These are phyloP conservation scores for Deuterostichococcus epilithicus DNA, from an alignment of 139 green algal genomes.

Conservation along the genomic window DNA sequence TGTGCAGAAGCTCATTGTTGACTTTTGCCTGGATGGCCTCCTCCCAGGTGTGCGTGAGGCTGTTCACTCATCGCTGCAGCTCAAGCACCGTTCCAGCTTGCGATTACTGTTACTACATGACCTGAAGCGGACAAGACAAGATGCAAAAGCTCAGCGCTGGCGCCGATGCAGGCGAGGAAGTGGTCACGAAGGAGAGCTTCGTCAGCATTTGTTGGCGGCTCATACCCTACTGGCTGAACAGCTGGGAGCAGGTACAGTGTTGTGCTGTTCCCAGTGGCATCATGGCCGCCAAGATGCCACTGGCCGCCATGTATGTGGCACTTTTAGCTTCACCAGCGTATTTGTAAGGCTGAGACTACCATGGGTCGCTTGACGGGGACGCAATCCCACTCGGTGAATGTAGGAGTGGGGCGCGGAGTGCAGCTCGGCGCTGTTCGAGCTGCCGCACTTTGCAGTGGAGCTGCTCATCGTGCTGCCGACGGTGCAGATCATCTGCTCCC, in stretches of 20 bases:
- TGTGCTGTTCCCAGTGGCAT: conserved; percentile 29
- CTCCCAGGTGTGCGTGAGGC: conserved; percentile 49
- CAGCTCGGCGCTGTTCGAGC: conserved; percentile 69
- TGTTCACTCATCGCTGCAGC: not conserved
- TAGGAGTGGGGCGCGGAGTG: conserved; percentile 56
- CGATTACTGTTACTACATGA: too few species aligned
- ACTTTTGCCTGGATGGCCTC: conserved; percentile 59
- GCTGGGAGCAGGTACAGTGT: conserved; percentile 72
- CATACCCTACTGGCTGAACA: conserved; percentile 86
- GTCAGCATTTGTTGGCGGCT: conserved; percentile 79
- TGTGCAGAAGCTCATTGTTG: conserved; percentile 53
- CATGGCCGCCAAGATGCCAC: too few species aligned
- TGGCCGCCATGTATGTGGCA: too few species aligned
- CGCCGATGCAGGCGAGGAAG: conserved; percentile 63
- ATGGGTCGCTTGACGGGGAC: too few species aligned
- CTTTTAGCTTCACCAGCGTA: too few species aligned
- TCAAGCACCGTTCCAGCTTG: not conserved
- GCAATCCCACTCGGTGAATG: too few species aligned
- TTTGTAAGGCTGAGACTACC: too few species aligned
- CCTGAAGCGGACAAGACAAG: too few species aligned
- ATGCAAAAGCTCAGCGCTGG: too few species aligned
- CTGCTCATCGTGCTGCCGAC: conserved; percentile 80
- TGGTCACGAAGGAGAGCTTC: conserved; percentile 72
- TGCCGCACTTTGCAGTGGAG: conserved; percentile 85
- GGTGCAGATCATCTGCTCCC: conserved; percentile 68